Conservation (phyloP, 2,329 filamentous ascomycete species). For the Cytospora piceicola region DNA sequence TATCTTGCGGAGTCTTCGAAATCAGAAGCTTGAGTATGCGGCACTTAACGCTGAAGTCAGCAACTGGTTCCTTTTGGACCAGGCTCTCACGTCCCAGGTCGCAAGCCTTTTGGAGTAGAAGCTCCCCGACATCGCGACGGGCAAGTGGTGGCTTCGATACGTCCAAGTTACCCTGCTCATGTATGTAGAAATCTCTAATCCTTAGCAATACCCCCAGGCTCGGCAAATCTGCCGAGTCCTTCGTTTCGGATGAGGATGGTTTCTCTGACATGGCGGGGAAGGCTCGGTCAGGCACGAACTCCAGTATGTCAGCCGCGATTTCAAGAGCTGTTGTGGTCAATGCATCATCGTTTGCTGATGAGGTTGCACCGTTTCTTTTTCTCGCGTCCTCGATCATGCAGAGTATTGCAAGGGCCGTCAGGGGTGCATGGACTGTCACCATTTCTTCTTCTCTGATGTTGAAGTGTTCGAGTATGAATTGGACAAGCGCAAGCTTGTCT, state of each 20-base stretch:
- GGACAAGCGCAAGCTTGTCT: conserved; percentile 71
- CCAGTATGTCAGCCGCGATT: conserved; percentile 62
- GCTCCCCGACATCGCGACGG: conserved; percentile 58
- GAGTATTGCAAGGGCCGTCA: conserved; percentile 69
- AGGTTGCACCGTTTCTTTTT: conserved; percentile 38
- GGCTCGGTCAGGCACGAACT: conserved; percentile 66
- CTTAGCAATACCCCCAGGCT: conserved; percentile 61
- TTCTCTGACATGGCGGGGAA: conserved; percentile 47
- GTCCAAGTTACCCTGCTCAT: conserved; percentile 72
- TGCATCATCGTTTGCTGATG: conserved; percentile 28
- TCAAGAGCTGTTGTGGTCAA: conserved; percentile 43
- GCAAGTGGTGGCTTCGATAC: conserved; percentile 63
- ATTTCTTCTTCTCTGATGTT: conserved; percentile 97
- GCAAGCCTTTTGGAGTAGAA: conserved; percentile 65
- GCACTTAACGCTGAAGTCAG: conserved; percentile 60
- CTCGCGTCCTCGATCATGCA: conserved; percentile 62
- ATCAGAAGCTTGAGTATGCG: conserved; percentile 63
- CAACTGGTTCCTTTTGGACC: conserved; percentile 43
- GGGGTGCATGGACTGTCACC: conserved; percentile 81
- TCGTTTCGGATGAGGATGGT: conserved; percentile 33
- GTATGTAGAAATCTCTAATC: conserved; percentile 69
- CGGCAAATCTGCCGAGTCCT: conserved; percentile 40
- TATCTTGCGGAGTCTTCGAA: conserved; percentile 53
- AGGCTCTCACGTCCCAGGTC: conserved; percentile 55
- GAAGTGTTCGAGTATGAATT: conserved; percentile 85